Evolutionary conservation across 2,329 filamentous ascomycete genomes (phyloP).

Genomic region (Pseudogymnoascus sp.): DNA sequence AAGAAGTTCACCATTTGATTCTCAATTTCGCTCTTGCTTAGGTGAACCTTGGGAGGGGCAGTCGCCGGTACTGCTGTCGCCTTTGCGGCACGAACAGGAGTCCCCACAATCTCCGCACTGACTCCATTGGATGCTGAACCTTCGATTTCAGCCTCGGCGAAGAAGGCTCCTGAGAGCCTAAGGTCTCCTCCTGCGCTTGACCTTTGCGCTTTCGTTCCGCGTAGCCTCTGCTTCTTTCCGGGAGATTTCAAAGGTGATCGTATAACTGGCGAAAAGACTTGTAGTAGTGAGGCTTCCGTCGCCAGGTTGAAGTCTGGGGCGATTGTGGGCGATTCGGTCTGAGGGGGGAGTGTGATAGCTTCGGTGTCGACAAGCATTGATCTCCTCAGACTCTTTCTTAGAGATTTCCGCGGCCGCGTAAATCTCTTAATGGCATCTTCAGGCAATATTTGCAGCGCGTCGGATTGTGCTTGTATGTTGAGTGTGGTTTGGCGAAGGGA

Average conservation of each 20-base stretch:
- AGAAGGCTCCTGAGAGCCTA: slow-evolving; percentile 4
- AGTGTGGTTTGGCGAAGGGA: slow-evolving; percentile 16
- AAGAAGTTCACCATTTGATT: slow-evolving; percentile 7
- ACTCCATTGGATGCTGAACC: background rate
- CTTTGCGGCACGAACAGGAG: slow-evolving; percentile 1
- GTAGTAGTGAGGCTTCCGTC: background rate
- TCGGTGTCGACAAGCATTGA: slow-evolving; percentile 10
- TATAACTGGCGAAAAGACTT: background rate
- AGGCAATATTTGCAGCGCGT: background rate
- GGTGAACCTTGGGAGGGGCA: slow-evolving; percentile 5
- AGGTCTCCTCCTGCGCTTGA: background rate
- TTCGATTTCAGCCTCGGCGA: background rate
- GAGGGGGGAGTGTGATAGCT: background rate
- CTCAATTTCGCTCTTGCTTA: slow-evolving; percentile 4
- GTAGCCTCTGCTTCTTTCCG: background rate
- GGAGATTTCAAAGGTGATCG: background rate
- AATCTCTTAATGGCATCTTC: background rate
- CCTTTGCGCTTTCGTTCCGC: background rate
- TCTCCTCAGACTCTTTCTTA: slow-evolving; percentile 18
- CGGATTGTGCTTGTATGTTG: background rate
- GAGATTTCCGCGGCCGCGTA: slow-evolving; percentile 20
- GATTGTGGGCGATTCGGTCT: background rate
- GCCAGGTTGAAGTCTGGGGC: background rate
- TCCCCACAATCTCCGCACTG: background rate
- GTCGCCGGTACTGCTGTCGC: background rate